Evolutionary conservation across 768 basidiomycete species (phyloP), one percentile per base, ranked within the genome.

Genomic region (Clathrus columnatus): DNA sequence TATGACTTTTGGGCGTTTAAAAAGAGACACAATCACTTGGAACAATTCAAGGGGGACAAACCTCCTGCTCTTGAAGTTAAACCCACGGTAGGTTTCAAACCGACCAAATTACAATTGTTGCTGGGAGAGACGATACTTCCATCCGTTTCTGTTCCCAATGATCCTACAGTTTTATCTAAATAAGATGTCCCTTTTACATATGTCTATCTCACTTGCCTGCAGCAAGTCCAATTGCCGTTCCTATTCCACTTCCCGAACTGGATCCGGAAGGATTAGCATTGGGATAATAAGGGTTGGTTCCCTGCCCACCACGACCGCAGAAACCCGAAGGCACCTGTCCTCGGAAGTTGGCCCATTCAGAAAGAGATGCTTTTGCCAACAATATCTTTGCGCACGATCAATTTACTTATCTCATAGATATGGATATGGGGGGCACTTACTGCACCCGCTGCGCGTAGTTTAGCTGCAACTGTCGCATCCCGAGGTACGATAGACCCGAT

Each of bases 231-330:
- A 79, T 80, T 1, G 77, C 76, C 1, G 76, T 68, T 21, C 76
- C 71, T 26, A 81, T 70, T 2, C 73, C 82, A n/a, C 79, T 80
- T 1, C 83, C 83, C 6, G 79, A 75, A 0, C 79, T 81, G 1
- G 78, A 81, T 1, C 81, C 80, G 57, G 76, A 80, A 2, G 81
- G 78, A 59, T 81, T 76, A 2, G 70, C 75, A 11, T 71, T 70
- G 0, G 76, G 74, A 54, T 70, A 79, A 61, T 78, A 81, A 11
- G 78, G 74, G 54, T 71, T 75, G 2, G 71, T 75, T 45, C 67
- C 65, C 64, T 81, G 81, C 2, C 80, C 79, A 21, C 72, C 70
- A 7, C 80, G 70, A 16, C 77, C 79, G n/a, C 79, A 80, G 78
- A 79, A 83, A 10, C 80, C 81, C 1, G 72, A 73, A 0, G 78